These are phyloP conservation scores for Fusarium denticulatum DNA, from an alignment of 2,329 filamentous ascomycete genomes.

Conservation along the genomic window DNA sequence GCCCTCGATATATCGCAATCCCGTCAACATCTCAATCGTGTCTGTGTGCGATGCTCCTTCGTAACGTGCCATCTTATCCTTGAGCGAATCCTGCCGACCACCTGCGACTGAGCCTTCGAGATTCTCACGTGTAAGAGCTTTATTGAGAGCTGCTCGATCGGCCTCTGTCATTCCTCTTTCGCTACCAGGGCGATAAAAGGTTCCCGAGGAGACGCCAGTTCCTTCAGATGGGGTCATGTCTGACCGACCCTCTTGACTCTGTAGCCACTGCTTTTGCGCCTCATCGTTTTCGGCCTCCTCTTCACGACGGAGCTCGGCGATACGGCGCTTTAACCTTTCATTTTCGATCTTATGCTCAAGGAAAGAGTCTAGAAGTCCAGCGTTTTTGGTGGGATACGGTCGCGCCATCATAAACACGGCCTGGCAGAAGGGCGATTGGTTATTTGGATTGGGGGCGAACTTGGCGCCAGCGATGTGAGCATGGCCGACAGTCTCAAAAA, in stretches of 20 bases:
- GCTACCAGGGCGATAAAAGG: conserved; percentile 50
- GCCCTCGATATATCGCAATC: conserved; percentile 85
- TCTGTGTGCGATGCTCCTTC: conserved; percentile 82
- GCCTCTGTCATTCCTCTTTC: conserved; percentile 69
- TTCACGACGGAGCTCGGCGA: conserved; percentile 85
- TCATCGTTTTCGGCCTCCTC: conserved; percentile 83
- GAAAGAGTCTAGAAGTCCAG: conserved; percentile 87
- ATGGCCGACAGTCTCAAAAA: conserved; percentile 93
- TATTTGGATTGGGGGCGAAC: conserved; percentile 69
- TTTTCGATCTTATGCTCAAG: conserved; percentile 98
- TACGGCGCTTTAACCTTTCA: conserved; percentile 83
- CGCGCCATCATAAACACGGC: conserved; percentile 95
- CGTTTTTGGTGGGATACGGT: conserved; percentile 89
- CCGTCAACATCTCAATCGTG: conserved; percentile 92
- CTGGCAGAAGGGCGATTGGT: conserved; percentile 77
- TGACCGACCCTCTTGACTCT: conserved; percentile 66
- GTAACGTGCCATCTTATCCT: conserved; percentile 85
- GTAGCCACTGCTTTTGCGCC: conserved; percentile 68
- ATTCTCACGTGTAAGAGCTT: conserved; percentile 80
- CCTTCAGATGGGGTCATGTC: conserved; percentile 63
- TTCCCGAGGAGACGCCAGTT: conserved; percentile 50
- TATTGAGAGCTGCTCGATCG: conserved; percentile 71
- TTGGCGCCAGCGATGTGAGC: conserved; percentile 82
- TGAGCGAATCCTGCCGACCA: conserved; percentile 77
- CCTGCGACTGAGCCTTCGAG: conserved; percentile 76